Base-by-base conservation (phyloP, 2,329 filamentous ascomycete genomes). In the Sclerotinia nivalis region DNA sequence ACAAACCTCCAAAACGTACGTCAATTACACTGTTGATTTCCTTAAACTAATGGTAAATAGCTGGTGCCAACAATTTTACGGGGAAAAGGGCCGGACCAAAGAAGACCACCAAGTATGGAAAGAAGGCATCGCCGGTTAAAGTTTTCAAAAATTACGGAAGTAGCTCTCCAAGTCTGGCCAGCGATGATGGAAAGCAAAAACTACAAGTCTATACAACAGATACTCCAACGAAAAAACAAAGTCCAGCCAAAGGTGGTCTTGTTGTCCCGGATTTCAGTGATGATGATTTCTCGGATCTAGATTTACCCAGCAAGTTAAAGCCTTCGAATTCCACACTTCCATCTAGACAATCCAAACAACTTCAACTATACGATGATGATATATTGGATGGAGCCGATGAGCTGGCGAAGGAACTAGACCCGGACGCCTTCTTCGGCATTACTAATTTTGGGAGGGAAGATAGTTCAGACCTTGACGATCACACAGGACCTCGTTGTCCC, bases 401-500 rank as follows among this genome's bases (percentile, higher is more conserved):
- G 18, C 40, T 69, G 43, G 49, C n/a, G 1, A 69, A 65, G 28
- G 49, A 65, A 15, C 34, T 69, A 9, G 43, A 47, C 20, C 37
- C 40, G 28, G 40, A 49, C 22, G 8, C 20, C 3, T 25, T 43
- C 45, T 22, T 28, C 43, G 22, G 22, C 2, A 15, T 54, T 15
- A 12, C 10, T 18, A 18, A 25, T 55, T 9, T 54, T 0, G 40
- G 56, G 9, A 20, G 22, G 47, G 67, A 65, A 15, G 59, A 69
- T 49, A 45, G 54, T 40, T 47, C 50, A 15, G 37, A 55, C 40
- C 12, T 56, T 12, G 59, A 69, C 9, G 47, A 45, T 60, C 43
- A 66, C 13, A 70, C 28, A 12, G 66, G 47, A 28, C 40, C 82
- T 31, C 70, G 72, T 60, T 95, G 92, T 76, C 89, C 91, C 1